These are phyloP conservation scores for Pseudoperonospora humuli DNA, from an alignment of 352 stramenopile species.

Conservation along the genomic window DNA sequence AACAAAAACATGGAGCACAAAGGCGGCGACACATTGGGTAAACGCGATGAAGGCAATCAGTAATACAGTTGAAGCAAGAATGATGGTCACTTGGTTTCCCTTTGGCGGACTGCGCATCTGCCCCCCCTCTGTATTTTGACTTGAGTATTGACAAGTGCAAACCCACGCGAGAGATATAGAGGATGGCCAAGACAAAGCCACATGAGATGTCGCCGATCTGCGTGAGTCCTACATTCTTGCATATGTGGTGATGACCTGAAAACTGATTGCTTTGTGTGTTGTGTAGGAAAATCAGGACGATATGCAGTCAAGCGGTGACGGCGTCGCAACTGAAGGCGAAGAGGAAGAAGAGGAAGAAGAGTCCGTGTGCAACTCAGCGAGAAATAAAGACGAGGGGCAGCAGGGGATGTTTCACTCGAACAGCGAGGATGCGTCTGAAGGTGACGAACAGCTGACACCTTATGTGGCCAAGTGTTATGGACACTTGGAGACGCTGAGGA, in stretches of 20 bases:
- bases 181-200: constrained; percentile 25
- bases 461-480: constrained; percentile 40
- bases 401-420: neutral
- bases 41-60: constrained; percentile 24
- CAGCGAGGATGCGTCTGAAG: constrained; percentile 4
- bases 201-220: constrained; percentile 13
- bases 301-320: constrained; percentile 19
- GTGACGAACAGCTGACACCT: constrained; percentile 22
- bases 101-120: constrained; percentile 11
- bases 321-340: constrained; percentile 25
- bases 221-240: constrained; percentile 3
- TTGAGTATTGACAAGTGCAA: constrained; percentile 17
- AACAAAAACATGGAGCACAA: too few relatives aligned
- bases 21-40: too few relatives aligned
- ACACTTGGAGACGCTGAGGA: constrained; percentile 30
- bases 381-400: constrained; percentile 1
- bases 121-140: constrained; percentile 9
- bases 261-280: neutral
- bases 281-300: constrained; percentile 19
- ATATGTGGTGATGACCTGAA: neutral
- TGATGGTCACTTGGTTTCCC: constrained; percentile 32
- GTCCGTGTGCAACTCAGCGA: neutral
- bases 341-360: constrained; percentile 21
- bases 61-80: constrained; percentile 35
- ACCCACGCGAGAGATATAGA: neutral